Evolutionary conservation across 306 rosid genomes (phyloP), one percentile per base, ranked within the genome.

Genomic region (Styphnolobium japonicum): DNA sequence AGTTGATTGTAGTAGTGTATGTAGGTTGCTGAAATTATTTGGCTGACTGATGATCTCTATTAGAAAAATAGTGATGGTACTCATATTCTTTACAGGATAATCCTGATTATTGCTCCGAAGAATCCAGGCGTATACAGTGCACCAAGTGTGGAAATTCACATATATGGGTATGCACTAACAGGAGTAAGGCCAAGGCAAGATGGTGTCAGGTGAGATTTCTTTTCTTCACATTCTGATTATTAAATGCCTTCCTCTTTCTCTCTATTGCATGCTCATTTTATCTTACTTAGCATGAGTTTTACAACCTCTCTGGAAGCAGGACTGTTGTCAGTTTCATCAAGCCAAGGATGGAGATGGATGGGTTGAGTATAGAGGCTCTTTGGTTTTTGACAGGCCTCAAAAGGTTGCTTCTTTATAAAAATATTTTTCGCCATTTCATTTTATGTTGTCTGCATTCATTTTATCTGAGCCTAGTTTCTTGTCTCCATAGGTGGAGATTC

Each of bases 301-400:
- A 40, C 56, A 53, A 75, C 77, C 71, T 67, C 64, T 74, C 52
- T 73, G 89, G 70, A 39, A 73, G 53, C 88, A 95, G 99, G 99
- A 96, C 73, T 96, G 99, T 80, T 75, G 98, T 80, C 99, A 96
- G 88, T 92, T 91, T 89, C 99, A 96, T 87, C 98, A 93, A 82
- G 99, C 99, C 25, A 93, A 91, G 85, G 99, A 96, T 79, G 99
- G 99, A 78, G 99, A 96, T 83, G 99, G 99, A 55, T 96, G 99
- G 99, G 93, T 96, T n/a, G 98, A 96, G 84, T 88, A 90, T 86
- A 93, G 85, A 84, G 99, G 99, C 43, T 87, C 99, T 25, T 82
- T 96, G 81, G 91, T 87, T 65, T 90, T 96, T 83, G 92, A 90
- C 80, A 83, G 84, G 80, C 89, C 96, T 75, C 96, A 96, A 53